phyloP scores from a whole-genome alignment of 192 early-diverging fungal genomes.

The Coemansia guatemalensis region DNA sequence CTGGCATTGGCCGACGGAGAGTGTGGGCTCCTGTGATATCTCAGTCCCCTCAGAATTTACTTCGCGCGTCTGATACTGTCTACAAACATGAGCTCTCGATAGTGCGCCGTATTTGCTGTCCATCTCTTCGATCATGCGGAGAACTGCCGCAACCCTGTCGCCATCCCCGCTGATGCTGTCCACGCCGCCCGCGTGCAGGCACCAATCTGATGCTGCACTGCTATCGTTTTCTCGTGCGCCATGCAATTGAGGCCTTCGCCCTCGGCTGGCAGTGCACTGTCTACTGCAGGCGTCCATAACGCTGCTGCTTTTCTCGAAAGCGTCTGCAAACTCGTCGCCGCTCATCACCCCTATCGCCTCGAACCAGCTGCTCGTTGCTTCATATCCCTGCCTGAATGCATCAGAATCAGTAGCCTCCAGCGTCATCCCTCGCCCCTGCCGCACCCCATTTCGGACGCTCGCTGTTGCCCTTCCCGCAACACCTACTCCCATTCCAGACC shows the following conservation, averaged over 20 bases:
- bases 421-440: neutral
- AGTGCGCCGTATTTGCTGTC: neutral
- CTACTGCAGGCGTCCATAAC: neutral
- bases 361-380: constrained; percentile 11
- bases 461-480: neutral
- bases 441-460: constrained; percentile 3
- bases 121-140: neutral
- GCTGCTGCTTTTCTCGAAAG: constrained; percentile 5
- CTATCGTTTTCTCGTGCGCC: neutral
- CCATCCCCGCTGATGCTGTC: neutral
- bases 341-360: neutral
- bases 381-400: constrained; percentile 12
- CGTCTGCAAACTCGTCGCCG: neutral
- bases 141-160: neutral
- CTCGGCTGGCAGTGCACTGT: neutral
- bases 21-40: neutral
- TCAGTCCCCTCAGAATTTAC: neutral
- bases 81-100: neutral
- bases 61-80: neutral
- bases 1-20: constrained; percentile 12
- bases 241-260: neutral
- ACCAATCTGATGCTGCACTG: neutral
- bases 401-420: constrained; percentile 15
- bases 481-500: neutral
- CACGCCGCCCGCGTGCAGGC: neutral